Percentiles rank a stretch among this genome's conserved stretches.
These are phyloP conservation scores for Trichocomaceae sp. DNA, from an alignment of 2,329 filamentous ascomycete species.

Conservation along the genomic window DNA sequence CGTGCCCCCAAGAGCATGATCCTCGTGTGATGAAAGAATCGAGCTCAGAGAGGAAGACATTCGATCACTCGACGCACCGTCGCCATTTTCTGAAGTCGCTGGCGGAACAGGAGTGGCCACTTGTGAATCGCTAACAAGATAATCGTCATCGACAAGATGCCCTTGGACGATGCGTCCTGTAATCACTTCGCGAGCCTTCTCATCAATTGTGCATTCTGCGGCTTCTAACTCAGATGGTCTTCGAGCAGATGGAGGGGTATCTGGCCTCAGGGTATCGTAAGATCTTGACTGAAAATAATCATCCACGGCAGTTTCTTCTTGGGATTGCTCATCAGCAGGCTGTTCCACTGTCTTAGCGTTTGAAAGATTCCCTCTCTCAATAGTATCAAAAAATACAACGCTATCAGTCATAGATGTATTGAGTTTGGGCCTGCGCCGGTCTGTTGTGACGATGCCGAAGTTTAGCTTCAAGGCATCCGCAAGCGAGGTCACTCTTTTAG, in stretches of 20 bases:
- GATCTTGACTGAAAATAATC: conserved; percentile 15
- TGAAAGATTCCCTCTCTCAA: conserved; percentile 39
- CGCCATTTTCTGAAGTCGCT: conserved; percentile 42
- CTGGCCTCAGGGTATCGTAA: conserved; percentile 28
- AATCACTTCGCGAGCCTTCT: conserved; percentile 80
- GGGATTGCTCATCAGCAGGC: background rate
- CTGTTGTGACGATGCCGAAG: conserved; percentile 76
- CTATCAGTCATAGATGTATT: conserved; percentile 65
- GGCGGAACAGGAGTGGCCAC: conserved; percentile 47
- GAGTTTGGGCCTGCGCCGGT: conserved; percentile 45
- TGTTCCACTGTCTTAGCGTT: conserved; percentile 7
- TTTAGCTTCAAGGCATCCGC: conserved; percentile 95
- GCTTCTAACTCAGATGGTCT: conserved; percentile 40
- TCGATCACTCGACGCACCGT: conserved; percentile 59
- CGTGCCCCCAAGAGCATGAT: conserved; percentile 72
- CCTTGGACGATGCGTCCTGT: conserved; percentile 87
- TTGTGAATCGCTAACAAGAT: conserved; percentile 60
- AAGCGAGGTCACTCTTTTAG: conserved; percentile 91
- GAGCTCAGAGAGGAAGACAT: conserved; percentile 82
- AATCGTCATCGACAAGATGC: conserved; percentile 91
- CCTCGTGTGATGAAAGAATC: conserved; percentile 65
- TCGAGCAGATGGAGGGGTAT: conserved; percentile 33
- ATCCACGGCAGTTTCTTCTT: conserved; percentile 11
- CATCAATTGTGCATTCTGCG: conserved; percentile 61
- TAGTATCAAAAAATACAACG: conserved; percentile 64